Base-by-base conservation (phyloP, 129 eudicot genomes). In the Ambrosia trifida region DNA sequence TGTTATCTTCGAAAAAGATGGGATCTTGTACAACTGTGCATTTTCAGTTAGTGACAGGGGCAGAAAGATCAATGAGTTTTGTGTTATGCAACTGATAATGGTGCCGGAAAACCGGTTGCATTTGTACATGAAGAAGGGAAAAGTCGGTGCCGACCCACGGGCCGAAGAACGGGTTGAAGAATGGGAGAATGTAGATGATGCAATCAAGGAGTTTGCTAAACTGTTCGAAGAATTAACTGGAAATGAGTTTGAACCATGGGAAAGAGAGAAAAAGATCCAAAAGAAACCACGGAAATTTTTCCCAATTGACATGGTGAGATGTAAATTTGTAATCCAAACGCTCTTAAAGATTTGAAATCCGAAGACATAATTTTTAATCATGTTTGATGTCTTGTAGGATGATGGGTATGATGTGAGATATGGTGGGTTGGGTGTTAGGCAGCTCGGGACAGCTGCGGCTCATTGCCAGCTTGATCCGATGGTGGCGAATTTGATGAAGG, bases 231-330 rank as follows among this genome's bases (percentile, higher is more conserved):
- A 84, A 64, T 30, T 85, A 36, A 93, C 98, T 0, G 96, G 96
- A 5, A 89, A 87, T 2, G 87, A 87, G 59, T 89, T 93, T 38
- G 86, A 85, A 74, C 88, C 90, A 0, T 93, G 98, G 98, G 98
- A 89, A 51, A 80, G 75, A 50, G 98, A 94, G 50, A 94, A 89
- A 90, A 94, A 83, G 33, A 65, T 94, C 30, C 43, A 89, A 30
- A 94, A 94, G 81, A 80, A 82, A 72, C 76, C 68, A 0, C 58
- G 24, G n/a, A 87, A 77, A 71, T 85, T 89, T 51, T 90, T 36
- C 76, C 95, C 91, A 0, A 44, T 89, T 7, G 98, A 92, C 72
- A 86, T 89, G 83, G 97, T 85, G 49, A 17, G 47, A 17, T n/a
- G n/a, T n/a, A n/a, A n/a, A n/a, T n/a, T n/a, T n/a, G 17, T 63